Evolutionary conservation across 1,284 basidiomycete genomes (phyloP), one percentile per base, ranked within the genome.

Genomic region (Tilletia caries): DNA sequence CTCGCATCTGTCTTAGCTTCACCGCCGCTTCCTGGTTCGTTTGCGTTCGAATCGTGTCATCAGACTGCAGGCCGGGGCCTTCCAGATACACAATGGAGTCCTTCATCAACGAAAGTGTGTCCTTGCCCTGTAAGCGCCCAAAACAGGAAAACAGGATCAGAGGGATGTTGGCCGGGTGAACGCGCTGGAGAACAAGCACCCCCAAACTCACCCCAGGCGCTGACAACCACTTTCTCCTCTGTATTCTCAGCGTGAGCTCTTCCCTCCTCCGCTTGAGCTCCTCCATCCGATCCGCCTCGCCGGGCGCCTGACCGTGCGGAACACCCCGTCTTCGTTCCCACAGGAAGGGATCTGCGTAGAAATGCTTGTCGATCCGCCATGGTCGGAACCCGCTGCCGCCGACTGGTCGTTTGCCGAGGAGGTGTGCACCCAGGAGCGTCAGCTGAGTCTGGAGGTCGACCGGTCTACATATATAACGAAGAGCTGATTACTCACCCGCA

Each of bases 341-440:
- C 54, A 60, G 20, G 54, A 60, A 60, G 25, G 54, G 54, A 32
- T 60, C 54, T 4, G 54, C 54, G 27, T 60, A 60, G 54, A 60
- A 60, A 27, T 60, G 54, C 8, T 27, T 33, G 32, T 60, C 54
- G 13, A 60, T 27, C 1, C 32, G 23, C 54, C 54, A 60, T 18
- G 54, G 54, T 32, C 54, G 54, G 25, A 27, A 41, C 1, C 37
- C 37, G 37, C 37, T 41, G 37, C 37, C 37, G 37, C 37, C 37
- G 15, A 6, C 37, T 41, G 37, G 37, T 10, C 15, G 15, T 41
- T 41, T 44, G 41, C 18, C 41, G 41, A 18, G 8, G 41, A n/a
- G n/a, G n/a, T n/a, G n/a, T n/a, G n/a, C n/a, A n/a, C n/a, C 41
- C 41, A 10, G 41, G 18, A 44, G 18, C 8, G 41, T 8, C 41